phyloP scores from a whole-genome alignment of 164 flowering plant genomes.

The Sextonia rubra region DNA sequence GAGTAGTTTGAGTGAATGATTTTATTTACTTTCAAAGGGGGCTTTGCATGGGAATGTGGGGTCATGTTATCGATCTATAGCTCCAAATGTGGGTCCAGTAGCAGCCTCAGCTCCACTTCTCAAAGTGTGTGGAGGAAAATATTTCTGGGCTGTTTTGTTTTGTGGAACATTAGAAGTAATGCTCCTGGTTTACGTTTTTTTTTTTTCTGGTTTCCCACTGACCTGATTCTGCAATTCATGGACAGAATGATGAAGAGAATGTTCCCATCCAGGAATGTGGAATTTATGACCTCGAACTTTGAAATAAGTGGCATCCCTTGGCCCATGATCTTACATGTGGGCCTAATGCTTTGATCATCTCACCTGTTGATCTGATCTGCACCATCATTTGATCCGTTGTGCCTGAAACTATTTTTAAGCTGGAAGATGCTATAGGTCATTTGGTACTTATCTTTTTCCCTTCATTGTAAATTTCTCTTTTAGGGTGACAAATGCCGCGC shows the following conservation, averaged over 20 bases:
- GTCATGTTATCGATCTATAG: not conserved
- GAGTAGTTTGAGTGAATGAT: too few relatives aligned
- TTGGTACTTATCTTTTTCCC: not conserved
- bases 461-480: not conserved
- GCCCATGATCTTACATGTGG: not conserved
- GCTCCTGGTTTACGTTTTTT: too few relatives aligned
- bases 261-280: not conserved
- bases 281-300: not conserved
- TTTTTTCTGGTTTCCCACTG: not conserved
- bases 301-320: not conserved
- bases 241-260: not conserved
- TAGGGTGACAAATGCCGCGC: conserved; percentile 11
- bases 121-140: not conserved
- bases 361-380: not conserved
- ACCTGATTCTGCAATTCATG: not conserved
- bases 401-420: not conserved
- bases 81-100: too few relatives aligned
- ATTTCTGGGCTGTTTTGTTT: not conserved
- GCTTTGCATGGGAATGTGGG: not conserved
- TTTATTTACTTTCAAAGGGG: too few relatives aligned
- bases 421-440: not conserved
- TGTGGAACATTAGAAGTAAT: not conserved
- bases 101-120: too few relatives aligned
- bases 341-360: not conserved
- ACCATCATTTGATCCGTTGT: not conserved